Base-by-base conservation (phyloP, 768 basidiomycete genomes). In the Tylopilus rubrobrunneus region DNA sequence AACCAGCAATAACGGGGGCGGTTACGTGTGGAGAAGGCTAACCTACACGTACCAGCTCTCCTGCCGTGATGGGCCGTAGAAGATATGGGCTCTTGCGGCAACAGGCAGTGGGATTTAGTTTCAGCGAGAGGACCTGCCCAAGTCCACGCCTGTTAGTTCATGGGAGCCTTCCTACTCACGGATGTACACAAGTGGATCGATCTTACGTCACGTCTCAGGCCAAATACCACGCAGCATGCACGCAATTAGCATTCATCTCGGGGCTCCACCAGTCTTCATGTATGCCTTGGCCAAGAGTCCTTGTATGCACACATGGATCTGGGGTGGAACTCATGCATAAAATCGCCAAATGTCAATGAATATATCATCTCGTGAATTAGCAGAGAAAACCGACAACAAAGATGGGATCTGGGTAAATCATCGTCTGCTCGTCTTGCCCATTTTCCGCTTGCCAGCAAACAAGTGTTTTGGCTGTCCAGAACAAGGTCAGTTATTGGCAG, bases 371-470 rank as follows among this genome's bases (percentile, higher is more conserved):
- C 45, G 14, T 41, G 33, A 31, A 55, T 33, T 6, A 40, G 21
- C 14, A 48, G n/a, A 39, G 15, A 17, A 37, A 37, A n/a, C 5
- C 57, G 47, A 47, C 48, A 51, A 28, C 9, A 48, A 23, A 44
- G 43, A 53, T 15, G 33, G 2, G 17, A 44, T 29, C 21, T 10
- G 21, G 7, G 17, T 31, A 7, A 33, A 59, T 79, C 71, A 89
- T 68, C 87, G 77, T 68, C 91, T 82, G 67, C 82, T 76, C 44
- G 89, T 92, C 75, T 92, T 93, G 62, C 91, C 91, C 25, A 72
- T 81, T 67, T 90, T 87, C 61, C 91, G 84, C 71, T 94, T 92
- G 27, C 92, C 92, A 53, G 89, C 72, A 65, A 85, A 93, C 53
- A 94, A 71, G 75, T 92, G 89, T 68, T 89, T 92, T 46, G 92